Evolutionary conservation across 78 protist genomes (phyloP), one percentile per base, ranked within the genome.

Genomic region (Isochrysis galbana): DNA sequence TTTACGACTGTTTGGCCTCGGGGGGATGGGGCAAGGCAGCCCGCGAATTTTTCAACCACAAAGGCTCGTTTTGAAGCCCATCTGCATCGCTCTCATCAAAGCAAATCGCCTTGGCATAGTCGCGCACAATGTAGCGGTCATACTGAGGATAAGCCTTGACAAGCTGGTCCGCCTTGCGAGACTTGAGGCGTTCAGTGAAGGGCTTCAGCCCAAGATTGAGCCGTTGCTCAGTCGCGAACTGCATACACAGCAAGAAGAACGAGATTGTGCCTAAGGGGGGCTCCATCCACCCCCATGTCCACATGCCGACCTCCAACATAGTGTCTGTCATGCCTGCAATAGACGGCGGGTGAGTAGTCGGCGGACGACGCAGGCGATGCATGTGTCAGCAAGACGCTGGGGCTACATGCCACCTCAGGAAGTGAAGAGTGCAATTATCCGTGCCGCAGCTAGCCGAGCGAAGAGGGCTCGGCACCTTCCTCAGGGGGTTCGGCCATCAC

Each of bases 251-350:
- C 29, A 77, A 46, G 47, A 77, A 1, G 84, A 77, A 77, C 29
- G 84, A 77, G 26, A 77, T 1, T 25, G 84, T 77, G 44, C 84
- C 84, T 41, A 77, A 46, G 17, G 84, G 84, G 47, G 84, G 84
- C 46, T 77, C 84, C 84, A 77, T 77, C 84, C 84, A 77, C 34
- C 39, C 10, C 84, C 84, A 77, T 7, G 84, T 39, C 84, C 84
- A 77, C 32, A 32, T 3, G 84, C 84, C 84, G n/a, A 77, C 84
- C 84, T 77, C 47, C 34, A 77, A 32, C 32, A 36, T 5, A 19
- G 80, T 70, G 41, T 70, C 80, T 2, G 41, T 29, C 32, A n/a
- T n/a, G n/a, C n/a, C n/a, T n/a, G n/a, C n/a, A n/a, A n/a, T n/a
- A n/a, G n/a, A n/a, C n/a, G n/a, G n/a, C n/a, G n/a, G n/a, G n/a